Percentiles rank a stretch among this genome's conserved stretches.
These are phyloP conservation scores for Vaccinium corymbosum DNA, from an alignment of 148 eudicot genomes.

Conservation along the genomic window DNA sequence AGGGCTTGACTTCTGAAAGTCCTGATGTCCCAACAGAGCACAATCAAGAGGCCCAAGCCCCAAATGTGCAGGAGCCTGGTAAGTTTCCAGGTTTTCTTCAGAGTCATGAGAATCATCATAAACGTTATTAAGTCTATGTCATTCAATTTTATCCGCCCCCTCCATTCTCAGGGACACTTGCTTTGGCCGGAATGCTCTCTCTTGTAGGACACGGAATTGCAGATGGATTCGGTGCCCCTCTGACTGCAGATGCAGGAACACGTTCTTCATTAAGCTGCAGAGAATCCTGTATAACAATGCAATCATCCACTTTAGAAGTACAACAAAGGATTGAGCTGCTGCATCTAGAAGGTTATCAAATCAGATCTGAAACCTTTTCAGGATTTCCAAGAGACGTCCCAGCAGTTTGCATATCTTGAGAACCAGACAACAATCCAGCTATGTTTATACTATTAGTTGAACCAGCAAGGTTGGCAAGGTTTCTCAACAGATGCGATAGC, in stretches of 20 bases:
- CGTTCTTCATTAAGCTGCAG: constrained; percentile 30
- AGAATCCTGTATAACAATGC: constrained; percentile 38
- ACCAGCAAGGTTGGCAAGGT: constrained; percentile 62
- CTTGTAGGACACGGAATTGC: constrained; percentile 21
- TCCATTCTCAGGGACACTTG: constrained; percentile 24
- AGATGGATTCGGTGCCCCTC: constrained; percentile 26
- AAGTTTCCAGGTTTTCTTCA: constrained; percentile 32
- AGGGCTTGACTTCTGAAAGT: constrained; percentile 56
- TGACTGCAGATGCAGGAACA: constrained; percentile 25
- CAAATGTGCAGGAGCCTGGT: constrained; percentile 21
- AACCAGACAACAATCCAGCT: constrained; percentile 41
- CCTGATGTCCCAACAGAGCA: constrained; percentile 41
- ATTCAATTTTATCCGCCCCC: constrained; percentile 32
- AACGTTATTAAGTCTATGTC: constrained; percentile 70
- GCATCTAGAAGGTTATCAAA: neutral
- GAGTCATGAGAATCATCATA: constrained; percentile 65
- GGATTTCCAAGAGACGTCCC: constrained; percentile 42
- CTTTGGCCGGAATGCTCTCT: constrained; percentile 28
- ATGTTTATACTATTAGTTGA: constrained; percentile 38
- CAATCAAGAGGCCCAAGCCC: constrained; percentile 23
- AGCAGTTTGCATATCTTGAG: constrained; percentile 46
- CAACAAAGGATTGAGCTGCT: neutral
- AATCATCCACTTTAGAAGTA: constrained; percentile 21
- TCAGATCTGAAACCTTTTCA: constrained; percentile 50
- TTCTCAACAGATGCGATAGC: constrained; percentile 71